phyloP scores from a whole-genome alignment of 257 asterid genomes.

The Prunella vulgaris region DNA sequence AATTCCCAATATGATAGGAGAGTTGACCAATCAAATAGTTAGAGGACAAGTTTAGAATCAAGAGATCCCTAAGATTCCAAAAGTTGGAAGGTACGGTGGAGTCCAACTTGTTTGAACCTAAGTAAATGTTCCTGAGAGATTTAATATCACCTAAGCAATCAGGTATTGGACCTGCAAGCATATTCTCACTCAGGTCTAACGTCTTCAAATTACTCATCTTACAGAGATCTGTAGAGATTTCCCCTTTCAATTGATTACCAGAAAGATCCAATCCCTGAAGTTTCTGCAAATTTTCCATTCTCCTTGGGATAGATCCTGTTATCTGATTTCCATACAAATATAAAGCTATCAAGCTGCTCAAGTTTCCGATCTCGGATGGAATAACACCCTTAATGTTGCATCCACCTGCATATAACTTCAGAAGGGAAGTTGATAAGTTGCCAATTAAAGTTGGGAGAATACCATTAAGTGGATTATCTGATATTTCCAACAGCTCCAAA shows the following conservation, averaged over 20 bases:
- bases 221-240: background rate
- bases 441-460: background rate
- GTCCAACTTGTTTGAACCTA: background rate
- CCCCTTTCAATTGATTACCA: background rate
- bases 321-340: background rate
- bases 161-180: background rate
- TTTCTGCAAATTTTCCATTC: background rate
- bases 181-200: background rate
- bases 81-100: conserved; percentile 1
- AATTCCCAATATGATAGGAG: background rate
- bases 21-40: background rate
- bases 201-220: background rate
- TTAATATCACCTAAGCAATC: background rate
- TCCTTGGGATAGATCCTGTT: background rate
- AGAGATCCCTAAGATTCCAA: background rate
- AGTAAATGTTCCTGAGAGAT: background rate
- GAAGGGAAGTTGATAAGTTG: background rate
- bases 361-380: background rate
- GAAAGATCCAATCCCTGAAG: background rate
- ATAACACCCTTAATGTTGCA: background rate
- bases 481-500: background rate
- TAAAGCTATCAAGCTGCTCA: background rate
- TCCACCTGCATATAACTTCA: background rate
- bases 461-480: background rate
- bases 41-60: background rate